Conservation (phyloP, 1,139 yeast species). For the Kurtzmaniella quercitrusa region DNA sequence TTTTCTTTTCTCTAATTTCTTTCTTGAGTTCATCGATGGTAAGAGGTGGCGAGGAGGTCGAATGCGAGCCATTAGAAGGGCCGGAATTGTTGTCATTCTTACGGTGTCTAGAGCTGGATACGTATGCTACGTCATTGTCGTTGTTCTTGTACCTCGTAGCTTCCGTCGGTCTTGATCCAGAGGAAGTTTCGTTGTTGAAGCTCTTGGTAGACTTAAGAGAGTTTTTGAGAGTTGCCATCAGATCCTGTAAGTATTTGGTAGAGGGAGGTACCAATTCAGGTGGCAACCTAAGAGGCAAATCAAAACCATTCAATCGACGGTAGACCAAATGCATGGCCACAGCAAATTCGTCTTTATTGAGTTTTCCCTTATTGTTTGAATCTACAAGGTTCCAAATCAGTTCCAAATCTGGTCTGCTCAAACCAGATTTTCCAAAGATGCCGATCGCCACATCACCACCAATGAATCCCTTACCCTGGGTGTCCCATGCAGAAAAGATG, state of each 20-base stretch:
- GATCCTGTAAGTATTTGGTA: constrained; percentile 51
- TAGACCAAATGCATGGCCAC: constrained; percentile 82
- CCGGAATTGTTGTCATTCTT: constrained; percentile 19
- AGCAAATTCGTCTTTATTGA: constrained; percentile 75
- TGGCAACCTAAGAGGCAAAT: constrained; percentile 68
- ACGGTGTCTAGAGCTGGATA: constrained; percentile 64
- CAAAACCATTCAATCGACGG: constrained; percentile 67
- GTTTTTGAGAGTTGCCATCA: constrained; percentile 38
- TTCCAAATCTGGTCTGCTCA: constrained; percentile 80
- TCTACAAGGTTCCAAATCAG: constrained; percentile 85
- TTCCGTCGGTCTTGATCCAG: constrained; percentile 29
- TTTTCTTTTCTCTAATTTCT: constrained; percentile 63
- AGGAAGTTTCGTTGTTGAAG: constrained; percentile 6
- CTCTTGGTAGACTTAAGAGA: constrained; percentile 45
- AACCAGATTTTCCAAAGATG: constrained; percentile 86
- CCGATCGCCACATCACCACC: constrained; percentile 82
- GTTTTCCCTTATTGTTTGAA: constrained; percentile 63
- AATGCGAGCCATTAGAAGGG: constrained; percentile 7
- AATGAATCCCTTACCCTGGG: constrained; percentile 59
- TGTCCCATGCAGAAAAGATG: constrained; percentile 86
- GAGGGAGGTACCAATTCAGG: constrained; percentile 79
- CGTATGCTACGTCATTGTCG: constrained; percentile 59
- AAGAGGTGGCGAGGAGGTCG: neutral
- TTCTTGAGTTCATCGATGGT: constrained; percentile 54
- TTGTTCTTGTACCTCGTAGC: constrained; percentile 68